Evolutionary conservation across 1,139 yeast species (phyloP).

Genomic region (Suhomyces atakaporum): DNA sequence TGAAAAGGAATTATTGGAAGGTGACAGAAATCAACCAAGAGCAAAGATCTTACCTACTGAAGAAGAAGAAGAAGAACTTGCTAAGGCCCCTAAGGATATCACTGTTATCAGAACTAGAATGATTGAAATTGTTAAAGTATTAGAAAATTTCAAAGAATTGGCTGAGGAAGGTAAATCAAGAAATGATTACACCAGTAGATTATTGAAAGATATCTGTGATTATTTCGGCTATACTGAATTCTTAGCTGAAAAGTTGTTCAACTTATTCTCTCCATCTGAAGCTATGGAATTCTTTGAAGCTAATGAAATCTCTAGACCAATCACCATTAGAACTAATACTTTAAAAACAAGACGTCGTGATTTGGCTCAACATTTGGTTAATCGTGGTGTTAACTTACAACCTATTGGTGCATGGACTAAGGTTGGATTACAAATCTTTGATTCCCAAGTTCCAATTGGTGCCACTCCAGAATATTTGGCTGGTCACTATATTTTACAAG

Average conservation of each 20-base stretch:
- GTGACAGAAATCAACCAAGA: constrained; percentile 60
- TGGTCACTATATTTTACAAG: constrained; percentile 96
- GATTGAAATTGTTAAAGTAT: constrained; percentile 93
- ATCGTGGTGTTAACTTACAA: constrained; percentile 95
- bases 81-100: constrained; percentile 66
- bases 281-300: constrained; percentile 99
- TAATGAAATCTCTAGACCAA: constrained; percentile 94
- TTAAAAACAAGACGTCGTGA: constrained; percentile 93
- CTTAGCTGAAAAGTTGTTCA: constrained; percentile 89
- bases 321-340: constrained; percentile 95
- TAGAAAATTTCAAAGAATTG: constrained; percentile 83
- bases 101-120: constrained; percentile 88
- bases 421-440: constrained; percentile 95
- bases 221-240: constrained; percentile 97
- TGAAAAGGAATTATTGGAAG: constrained; percentile 68
- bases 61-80: constrained; percentile 55
- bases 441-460: constrained; percentile 98
- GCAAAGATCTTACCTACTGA: constrained; percentile 67
- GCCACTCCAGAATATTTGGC: constrained; percentile 99
- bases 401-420: constrained; percentile 98
- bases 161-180: constrained; percentile 88
- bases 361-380: constrained; percentile 90
- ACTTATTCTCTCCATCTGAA: constrained; percentile 89
- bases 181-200: constrained; percentile 74
- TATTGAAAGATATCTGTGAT: constrained; percentile 81